Evolutionary conservation across 495 filamentous ascomycete genomes (phyloP), one percentile per base, ranked within the genome.

Genomic region (Hypoxylon cercidicola): DNA sequence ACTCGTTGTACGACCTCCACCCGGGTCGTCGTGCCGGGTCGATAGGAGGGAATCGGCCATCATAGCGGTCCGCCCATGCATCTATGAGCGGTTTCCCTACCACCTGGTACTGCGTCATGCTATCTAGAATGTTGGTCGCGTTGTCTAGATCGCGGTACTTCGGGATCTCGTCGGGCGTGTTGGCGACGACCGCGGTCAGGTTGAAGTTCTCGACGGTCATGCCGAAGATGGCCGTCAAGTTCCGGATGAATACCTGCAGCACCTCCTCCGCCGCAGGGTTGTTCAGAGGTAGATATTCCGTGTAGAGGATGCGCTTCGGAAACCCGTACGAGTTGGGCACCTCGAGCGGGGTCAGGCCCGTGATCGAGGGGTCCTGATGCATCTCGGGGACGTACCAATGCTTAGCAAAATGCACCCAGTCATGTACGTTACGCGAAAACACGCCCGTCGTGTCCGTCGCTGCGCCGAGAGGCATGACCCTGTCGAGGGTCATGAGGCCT

Each of bases 171-270:
- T 62, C 71, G 15, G 70, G 69, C 30, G 75, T 68, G 52, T 74
- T 74, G 16, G 39, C 66, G 15, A 71, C 71, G 16, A 71, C 50
- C 11, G 71, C 54, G 1, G 62, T 69, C 2, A 75, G 46, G 44
- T 75, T 76, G 51, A 77, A 65, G 32, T 76, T 72, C 45, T 74
- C 68, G n/a, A 67, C 67, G 2, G 72, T 74, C 74, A 81, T 75
- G 45, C 70, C 73, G 66, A 74, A 81, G 3, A 84, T 86, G 53
- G 77, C 76, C 2, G 89, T 87, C 44, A 90, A 85, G 59, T 78
- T 83, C 50, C 83, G 87, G 66, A 92, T 75, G 54, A 76, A 76
- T 1, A 57, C 63, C 44, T 78, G 69, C 0, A 78, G 63, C 5
- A 76, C 64, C 7, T 66, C 61, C 28, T 77, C 71, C 8, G 76